Conservation (phyloP, 495 filamentous ascomycete species). For the Penicillium maclennaniae region DNA sequence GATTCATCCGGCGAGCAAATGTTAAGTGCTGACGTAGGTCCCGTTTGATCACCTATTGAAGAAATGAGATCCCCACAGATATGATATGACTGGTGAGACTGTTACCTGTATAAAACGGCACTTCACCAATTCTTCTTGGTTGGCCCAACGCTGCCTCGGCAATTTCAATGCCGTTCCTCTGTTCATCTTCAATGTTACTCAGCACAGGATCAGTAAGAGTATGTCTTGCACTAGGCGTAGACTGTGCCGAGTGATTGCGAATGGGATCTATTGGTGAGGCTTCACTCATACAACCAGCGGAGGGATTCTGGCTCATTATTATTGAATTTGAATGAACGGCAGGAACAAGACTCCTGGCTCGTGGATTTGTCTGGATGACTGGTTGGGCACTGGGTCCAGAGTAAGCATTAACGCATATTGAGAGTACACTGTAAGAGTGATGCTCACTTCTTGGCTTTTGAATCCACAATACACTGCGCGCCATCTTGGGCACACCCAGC, state of each 20-base stretch:
- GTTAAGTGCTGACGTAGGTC: conserved; percentile 22
- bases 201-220: background rate
- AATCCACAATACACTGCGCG: conserved; percentile 23
- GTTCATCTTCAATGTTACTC: conserved; percentile 14
- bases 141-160: conserved; percentile 25
- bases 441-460: conserved; percentile 8
- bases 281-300: background rate
- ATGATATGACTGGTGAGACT: background rate
- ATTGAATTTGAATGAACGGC: background rate
- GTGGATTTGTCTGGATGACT: background rate
- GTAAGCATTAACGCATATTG: background rate
- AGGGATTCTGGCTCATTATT: background rate
- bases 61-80: background rate
- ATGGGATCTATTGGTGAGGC: background rate
- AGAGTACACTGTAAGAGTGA: background rate
- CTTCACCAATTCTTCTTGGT: conserved; percentile 15
- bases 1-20: conserved; percentile 19
- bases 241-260: background rate
- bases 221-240: background rate
- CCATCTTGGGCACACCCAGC: conserved; percentile 29
- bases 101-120: conserved; percentile 31
- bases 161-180: conserved; percentile 29
- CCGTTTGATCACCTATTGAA: conserved; percentile 20
- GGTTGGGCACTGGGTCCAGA: background rate
- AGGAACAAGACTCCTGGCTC: background rate